A percentile compares a stretch with the other conserved stretches of the same genome.
These are phyloP conservation scores for Russula lepida DNA, from an alignment of 768 basidiomycete genomes.

Conservation along the genomic window DNA sequence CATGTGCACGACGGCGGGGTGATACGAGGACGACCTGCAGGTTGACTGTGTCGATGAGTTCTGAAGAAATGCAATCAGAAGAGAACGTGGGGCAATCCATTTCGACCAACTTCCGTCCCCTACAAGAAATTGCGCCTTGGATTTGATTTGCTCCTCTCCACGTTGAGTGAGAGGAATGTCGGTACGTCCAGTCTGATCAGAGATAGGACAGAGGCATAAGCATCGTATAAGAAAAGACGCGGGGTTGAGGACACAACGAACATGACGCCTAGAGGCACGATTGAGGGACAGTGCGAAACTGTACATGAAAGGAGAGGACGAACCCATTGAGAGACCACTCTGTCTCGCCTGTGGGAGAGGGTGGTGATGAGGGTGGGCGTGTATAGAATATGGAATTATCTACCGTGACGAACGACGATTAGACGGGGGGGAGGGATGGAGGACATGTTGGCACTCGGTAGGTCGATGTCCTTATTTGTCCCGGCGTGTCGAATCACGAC, in stretches of 20 bases:
- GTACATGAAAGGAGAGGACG: slow-evolving; percentile 22
- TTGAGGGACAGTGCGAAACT: not conserved
- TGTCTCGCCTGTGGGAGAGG: slow-evolving; percentile 61
- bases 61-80: slow-evolving; percentile 30
- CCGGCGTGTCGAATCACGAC: slow-evolving; percentile 12
- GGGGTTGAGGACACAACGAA: slow-evolving; percentile 27
- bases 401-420: slow-evolving; percentile 47
- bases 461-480: slow-evolving; percentile 17
- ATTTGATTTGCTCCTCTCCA: slow-evolving; percentile 64
- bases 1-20: slow-evolving; percentile 79
- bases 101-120: slow-evolving; percentile 63
- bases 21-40: slow-evolving; percentile 72
- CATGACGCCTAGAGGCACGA: slow-evolving; percentile 46
- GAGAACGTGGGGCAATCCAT: not conserved
- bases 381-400: not conserved
- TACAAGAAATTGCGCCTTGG: slow-evolving; percentile 56
- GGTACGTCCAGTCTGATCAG: slow-evolving; percentile 65
- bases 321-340: slow-evolving; percentile 89
- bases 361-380: not conserved
- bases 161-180: slow-evolving; percentile 81
- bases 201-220: slow-evolving; percentile 10
- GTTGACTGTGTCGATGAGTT: slow-evolving; percentile 70
- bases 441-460: not conserved
- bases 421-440: slow-evolving; percentile 38
- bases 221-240: not conserved